Evolutionary conservation across 345 rosid species (phyloP).

Genomic region (Noccaea bulbosa): DNA sequence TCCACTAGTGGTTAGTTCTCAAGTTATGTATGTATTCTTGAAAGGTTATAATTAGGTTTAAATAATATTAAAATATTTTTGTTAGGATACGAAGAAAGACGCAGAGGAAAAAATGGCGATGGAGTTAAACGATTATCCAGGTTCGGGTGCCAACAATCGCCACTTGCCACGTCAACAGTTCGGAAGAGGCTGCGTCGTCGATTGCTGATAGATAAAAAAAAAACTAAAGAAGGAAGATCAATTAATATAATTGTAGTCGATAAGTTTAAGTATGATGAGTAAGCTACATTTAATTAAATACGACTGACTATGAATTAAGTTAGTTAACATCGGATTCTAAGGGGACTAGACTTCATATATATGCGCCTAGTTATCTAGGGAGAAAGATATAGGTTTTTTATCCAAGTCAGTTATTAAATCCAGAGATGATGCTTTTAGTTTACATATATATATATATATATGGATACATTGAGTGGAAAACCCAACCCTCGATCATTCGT

Average conservation of each 20-base stretch:
- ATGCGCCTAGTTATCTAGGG: background rate
- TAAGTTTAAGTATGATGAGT: background rate
- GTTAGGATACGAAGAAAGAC: constrained; percentile 30
- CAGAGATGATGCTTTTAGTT: background rate
- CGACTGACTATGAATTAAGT: constrained; percentile 11
- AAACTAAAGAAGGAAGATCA: background rate
- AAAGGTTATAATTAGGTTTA: background rate
- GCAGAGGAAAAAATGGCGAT: constrained; percentile 41
- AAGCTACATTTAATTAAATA: constrained; percentile 5
- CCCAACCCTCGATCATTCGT: no score
- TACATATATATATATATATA: background rate
- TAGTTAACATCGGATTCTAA: constrained; percentile 8
- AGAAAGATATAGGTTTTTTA: background rate
- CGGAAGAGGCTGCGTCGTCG: constrained; percentile 49
- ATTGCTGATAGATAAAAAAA: constrained; percentile 36
- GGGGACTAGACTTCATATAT: constrained; percentile 12
- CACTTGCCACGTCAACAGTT: constrained; percentile 56
- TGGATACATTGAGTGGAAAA: background rate
- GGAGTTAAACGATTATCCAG: constrained; percentile 71
- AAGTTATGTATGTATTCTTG: background rate
- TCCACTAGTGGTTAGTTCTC: constrained; percentile 30
- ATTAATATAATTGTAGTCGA: background rate
- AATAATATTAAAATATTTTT: background rate
- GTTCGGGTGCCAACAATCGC: constrained; percentile 76
- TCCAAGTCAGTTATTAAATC: background rate